Base-by-base conservation (phyloP, 306 rosid genomes). In the Gillenia trifoliata region DNA sequence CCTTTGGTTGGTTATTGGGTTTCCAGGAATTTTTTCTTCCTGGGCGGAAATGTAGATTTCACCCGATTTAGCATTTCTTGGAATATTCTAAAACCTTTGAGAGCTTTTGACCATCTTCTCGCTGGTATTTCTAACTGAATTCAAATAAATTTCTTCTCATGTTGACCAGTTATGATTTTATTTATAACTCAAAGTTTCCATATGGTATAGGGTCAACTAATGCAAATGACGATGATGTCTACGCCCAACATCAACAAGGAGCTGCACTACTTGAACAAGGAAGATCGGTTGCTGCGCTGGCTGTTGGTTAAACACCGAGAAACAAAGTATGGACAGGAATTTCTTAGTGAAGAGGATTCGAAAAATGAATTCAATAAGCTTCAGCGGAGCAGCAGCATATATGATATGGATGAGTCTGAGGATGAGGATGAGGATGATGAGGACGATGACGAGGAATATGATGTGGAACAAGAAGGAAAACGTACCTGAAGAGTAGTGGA, bases 181-280 rank as follows among this genome's bases (percentile, higher is more conserved):
- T 59, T 20, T 28, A 40, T 59, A 20, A 72, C 20, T 25, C 9
- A 25, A 12, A 31, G 68, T 59, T 57, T n/a, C 19, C 56, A 11
- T 43, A 7, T 78, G 69, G 65, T 84, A 49, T 71, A 94, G 98
- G 98, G 97, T 74, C 83, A 74, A 56, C 69, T 94, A 84, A 86
- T 90, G 98, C 98, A 94, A 84, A 85, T 91, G 88, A 91, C 94
- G 40, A 88, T 93, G 97, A 93, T 93, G 98, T 91, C 98, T 71
- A 85, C 91, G 4, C 97, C 97, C 11, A 85, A 83, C 85, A 85
- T 91, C 76, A 93, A 93, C 91, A 88, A 89, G 79, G 98, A 93
- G 89, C 85, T 93, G 70, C 97, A 86, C 71, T 94, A 94, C 89
- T 83, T 94, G 73, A 91, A 90, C 89, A 91, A 91, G 87, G 98